Evolutionary conservation across 345 rosid genomes (phyloP).

Genomic region (Salix viminalis): DNA sequence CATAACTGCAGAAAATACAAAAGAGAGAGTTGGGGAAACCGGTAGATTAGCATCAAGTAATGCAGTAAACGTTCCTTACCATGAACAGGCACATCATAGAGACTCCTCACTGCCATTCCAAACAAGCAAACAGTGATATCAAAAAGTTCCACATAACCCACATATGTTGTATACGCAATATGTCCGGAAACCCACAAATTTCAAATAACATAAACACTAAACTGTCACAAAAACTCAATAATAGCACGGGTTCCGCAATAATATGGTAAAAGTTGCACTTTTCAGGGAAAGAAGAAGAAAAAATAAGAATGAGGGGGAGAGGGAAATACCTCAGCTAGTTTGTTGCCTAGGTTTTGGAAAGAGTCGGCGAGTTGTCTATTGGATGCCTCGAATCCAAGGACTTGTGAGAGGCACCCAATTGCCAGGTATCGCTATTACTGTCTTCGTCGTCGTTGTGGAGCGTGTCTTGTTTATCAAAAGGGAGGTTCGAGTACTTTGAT

Average conservation of each 20-base stretch:
- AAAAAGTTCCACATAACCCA: neutral
- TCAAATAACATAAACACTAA: neutral
- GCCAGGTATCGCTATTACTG: neutral
- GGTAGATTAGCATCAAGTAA: neutral
- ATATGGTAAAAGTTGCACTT: neutral
- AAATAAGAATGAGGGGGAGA: neutral
- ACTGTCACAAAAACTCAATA: too few relatives aligned
- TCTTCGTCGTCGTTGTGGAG: neutral
- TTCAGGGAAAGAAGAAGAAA: neutral
- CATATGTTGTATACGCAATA: neutral
- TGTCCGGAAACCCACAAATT: neutral
- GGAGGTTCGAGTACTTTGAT: constrained; percentile 46
- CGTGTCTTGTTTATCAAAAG: constrained; percentile 45
- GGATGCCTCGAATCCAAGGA: constrained; percentile 13
- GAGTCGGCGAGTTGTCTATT: constrained; percentile 40
- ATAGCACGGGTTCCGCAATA: neutral
- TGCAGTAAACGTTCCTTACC: neutral
- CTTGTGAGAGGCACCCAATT: constrained; percentile 3
- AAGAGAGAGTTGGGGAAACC: neutral
- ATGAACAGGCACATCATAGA: neutral
- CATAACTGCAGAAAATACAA: neutral
- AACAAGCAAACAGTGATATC: neutral
- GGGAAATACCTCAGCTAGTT: constrained; percentile 62
- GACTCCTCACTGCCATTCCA: neutral
- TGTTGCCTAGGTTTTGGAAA: constrained; percentile 63